Evolutionary conservation across 352 stramenopile genomes (phyloP).

Genomic region (Globisporangium heterothallicum): DNA sequence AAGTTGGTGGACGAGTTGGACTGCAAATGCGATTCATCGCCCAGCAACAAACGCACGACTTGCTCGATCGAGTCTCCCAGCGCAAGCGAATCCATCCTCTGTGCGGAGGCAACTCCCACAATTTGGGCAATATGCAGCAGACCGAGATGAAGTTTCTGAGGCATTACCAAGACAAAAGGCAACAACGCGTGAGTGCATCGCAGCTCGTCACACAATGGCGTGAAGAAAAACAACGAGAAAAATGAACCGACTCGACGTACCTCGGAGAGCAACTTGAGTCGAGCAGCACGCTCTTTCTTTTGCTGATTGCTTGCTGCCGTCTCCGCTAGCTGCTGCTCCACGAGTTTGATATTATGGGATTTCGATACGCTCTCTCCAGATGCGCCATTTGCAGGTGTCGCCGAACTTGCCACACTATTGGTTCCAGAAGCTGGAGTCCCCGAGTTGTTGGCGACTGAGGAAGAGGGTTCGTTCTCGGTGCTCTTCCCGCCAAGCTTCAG

Average conservation of each 20-base stretch:
- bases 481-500: constrained; percentile 60
- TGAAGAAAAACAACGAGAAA: not conserved
- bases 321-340: constrained; percentile 63
- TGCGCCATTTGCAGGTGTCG: not conserved
- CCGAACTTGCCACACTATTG: not conserved
- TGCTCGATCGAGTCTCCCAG: constrained; percentile 72
- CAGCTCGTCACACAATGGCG: not conserved
- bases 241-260: constrained; percentile 11
- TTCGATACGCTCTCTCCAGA: constrained; percentile 18
- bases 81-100: constrained; percentile 51
- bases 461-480: constrained; percentile 14
- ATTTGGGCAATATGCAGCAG: constrained; percentile 76
- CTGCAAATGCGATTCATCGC: constrained; percentile 68
- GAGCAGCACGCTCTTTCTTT: constrained; percentile 59
- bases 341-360: constrained; percentile 49
- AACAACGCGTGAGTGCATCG: not conserved
- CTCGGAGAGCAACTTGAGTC: constrained; percentile 58
- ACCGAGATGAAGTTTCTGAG: constrained; percentile 67
- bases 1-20: constrained; percentile 37
- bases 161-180: not conserved
- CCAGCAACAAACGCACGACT: constrained; percentile 63
- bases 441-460: constrained; percentile 5
- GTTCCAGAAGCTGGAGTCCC: not conserved
- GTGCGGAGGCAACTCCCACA: constrained; percentile 37
- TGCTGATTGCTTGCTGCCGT: constrained; percentile 42